Evolutionary conservation across 2,329 filamentous ascomycete genomes (phyloP).

Genomic region (Pyrenophora graminea): DNA sequence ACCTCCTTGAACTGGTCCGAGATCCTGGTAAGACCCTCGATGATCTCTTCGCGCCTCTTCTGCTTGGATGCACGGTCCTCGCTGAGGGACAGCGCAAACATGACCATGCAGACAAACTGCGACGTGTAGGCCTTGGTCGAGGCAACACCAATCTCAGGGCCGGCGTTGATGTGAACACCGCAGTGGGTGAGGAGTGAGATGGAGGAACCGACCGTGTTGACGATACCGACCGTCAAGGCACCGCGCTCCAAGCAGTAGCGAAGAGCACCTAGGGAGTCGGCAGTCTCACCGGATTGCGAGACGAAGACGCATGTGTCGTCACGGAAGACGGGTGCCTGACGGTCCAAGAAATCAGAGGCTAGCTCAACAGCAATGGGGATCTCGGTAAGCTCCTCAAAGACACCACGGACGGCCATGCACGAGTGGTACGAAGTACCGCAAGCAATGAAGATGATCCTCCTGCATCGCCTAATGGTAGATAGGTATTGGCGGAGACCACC

Average conservation of each 20-base stretch:
- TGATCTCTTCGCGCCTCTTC: slow-evolving; percentile 90
- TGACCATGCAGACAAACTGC: slow-evolving; percentile 99
- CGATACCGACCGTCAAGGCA: slow-evolving; percentile 94
- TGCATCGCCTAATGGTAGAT: slow-evolving; percentile 91
- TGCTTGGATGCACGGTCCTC: slow-evolving; percentile 97
- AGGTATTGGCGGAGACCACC: slow-evolving; percentile 97
- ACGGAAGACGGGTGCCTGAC: slow-evolving; percentile 96
- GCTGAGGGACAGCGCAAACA: slow-evolving; percentile 95
- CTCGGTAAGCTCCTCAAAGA: slow-evolving; percentile 97
- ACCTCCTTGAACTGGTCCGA: slow-evolving; percentile 92
- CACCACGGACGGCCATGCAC: slow-evolving; percentile 97
- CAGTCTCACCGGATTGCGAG: slow-evolving; percentile 97
- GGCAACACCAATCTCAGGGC: slow-evolving; percentile 97
- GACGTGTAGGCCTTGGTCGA: slow-evolving; percentile 99
- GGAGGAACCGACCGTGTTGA: slow-evolving; percentile 97
- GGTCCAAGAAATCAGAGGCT: slow-evolving; percentile 96
- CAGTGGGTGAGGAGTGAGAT: slow-evolving; percentile 99
- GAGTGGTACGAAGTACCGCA: slow-evolving; percentile 99
- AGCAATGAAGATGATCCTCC: slow-evolving; percentile 97
- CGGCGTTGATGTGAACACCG: slow-evolving; percentile 99
- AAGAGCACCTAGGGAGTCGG: slow-evolving; percentile 94
- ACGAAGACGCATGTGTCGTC: slow-evolving; percentile 99
- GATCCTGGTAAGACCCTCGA: slow-evolving; percentile 85
- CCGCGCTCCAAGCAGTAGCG: slow-evolving; percentile 98
- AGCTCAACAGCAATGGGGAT: slow-evolving; percentile 97